Evolutionary conservation across 768 basidiomycete species (phyloP).

Genomic region (Serendipita vermifera): DNA sequence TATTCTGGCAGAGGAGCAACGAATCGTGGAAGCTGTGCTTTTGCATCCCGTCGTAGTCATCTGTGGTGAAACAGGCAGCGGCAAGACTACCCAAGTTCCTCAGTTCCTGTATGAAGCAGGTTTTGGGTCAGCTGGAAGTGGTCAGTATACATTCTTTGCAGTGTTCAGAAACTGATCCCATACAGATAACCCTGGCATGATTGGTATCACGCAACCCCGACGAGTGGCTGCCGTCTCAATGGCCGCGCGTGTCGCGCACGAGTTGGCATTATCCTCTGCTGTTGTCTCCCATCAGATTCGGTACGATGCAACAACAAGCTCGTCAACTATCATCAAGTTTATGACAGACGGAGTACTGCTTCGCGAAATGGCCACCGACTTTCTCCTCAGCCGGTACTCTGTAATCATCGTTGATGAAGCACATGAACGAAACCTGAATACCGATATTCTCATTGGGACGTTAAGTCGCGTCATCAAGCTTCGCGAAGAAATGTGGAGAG

Average conservation of each 20-base stretch:
- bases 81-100: constrained; percentile 96
- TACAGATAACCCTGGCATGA: constrained; percentile 92
- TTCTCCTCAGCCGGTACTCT: constrained; percentile 86
- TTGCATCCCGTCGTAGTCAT: constrained; percentile 79
- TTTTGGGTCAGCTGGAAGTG: constrained; percentile 71
- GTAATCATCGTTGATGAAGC: constrained; percentile 96
- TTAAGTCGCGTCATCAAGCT: constrained; percentile 86
- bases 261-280: constrained; percentile 71
- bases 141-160: constrained; percentile 31
- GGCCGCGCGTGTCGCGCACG: constrained; percentile 83
- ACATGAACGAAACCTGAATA: constrained; percentile 96
- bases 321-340: constrained; percentile 89
- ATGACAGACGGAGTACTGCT: constrained; percentile 98
- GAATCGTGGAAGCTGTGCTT: constrained; percentile 82
- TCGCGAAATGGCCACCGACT: constrained; percentile 83
- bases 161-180: constrained; percentile 7
- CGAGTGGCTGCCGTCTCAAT: constrained; percentile 96
- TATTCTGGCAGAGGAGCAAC: constrained; percentile 85
- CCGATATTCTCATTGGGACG: constrained; percentile 92
- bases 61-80: constrained; percentile 92
- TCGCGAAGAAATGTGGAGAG: constrained; percentile 79
- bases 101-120: constrained; percentile 98
- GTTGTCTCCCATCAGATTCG: constrained; percentile 94
- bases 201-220: constrained; percentile 93
- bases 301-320: constrained; percentile 87